A percentile compares a stretch with the other conserved stretches of the same genome.
Conservation (phyloP, 1,139 yeast species). For the Blastobotrys ciferrii region DNA sequence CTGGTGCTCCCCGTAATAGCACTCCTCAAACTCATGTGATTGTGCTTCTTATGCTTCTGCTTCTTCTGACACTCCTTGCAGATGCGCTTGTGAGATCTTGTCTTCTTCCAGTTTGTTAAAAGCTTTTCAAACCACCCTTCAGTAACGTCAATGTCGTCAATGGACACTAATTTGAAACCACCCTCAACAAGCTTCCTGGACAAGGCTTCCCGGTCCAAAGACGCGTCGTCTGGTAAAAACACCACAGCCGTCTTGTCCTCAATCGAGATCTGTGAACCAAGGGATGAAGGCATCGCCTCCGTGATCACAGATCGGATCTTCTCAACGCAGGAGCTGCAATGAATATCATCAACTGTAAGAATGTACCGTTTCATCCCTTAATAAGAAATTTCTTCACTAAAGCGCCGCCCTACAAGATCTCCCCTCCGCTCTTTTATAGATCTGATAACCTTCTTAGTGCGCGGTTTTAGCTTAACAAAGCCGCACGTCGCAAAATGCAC, state of each 20-base stretch:
- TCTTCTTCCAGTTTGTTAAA: slow-evolving; percentile 13
- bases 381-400: neutral
- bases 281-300: slow-evolving; percentile 2
- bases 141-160: slow-evolving; percentile 20
- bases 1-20: slow-evolving; percentile 2
- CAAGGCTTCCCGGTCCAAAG: slow-evolving; percentile 22
- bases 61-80: slow-evolving; percentile 25
- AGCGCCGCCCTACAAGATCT: too few species aligned
- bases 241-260: slow-evolving; percentile 2
- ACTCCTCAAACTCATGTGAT: slow-evolving; percentile 4
- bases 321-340: slow-evolving; percentile 51
- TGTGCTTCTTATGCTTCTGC: neutral
- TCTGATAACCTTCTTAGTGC: neutral
- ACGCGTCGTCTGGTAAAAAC: slow-evolving; percentile 9
- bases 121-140: slow-evolving; percentile 17
- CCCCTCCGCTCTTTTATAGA: neutral
- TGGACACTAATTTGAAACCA: slow-evolving; percentile 37
- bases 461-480: neutral
- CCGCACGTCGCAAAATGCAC: too few species aligned
- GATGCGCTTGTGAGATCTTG: slow-evolving; percentile 17
- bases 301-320: slow-evolving; percentile 37
- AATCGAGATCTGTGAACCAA: slow-evolving; percentile 5
- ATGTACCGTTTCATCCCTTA: slow-evolving; percentile 24
- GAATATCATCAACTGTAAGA: slow-evolving; percentile 45
- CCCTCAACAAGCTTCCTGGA: slow-evolving; percentile 24